phyloP scores from a whole-genome alignment of 2,329 filamentous ascomycete species.

The Calycina herbarum region DNA sequence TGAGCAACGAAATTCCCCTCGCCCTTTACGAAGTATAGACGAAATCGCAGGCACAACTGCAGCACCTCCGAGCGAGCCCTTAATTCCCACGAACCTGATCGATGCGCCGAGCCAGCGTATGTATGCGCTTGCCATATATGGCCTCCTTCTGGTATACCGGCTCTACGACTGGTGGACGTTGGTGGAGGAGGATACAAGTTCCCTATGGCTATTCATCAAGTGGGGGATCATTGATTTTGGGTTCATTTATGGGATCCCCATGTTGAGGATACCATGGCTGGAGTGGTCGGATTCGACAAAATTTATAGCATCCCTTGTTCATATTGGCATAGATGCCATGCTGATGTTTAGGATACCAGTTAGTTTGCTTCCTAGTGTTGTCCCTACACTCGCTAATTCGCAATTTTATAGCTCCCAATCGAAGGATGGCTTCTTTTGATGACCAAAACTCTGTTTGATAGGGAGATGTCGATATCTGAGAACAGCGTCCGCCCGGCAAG shows the following conservation, averaged over 20 bases:
- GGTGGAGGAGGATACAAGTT: conserved; percentile 79
- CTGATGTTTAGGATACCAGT: conserved; percentile 91
- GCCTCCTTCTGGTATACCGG: conserved; percentile 75
- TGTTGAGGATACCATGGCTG: conserved; percentile 92
- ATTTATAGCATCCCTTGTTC: conserved; percentile 69
- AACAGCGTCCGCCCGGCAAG: conserved; percentile 83
- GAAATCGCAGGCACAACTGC: conserved; percentile 15
- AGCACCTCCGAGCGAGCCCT: conserved; percentile 46
- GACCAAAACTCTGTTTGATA: conserved; percentile 83
- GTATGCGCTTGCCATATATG: conserved; percentile 80
- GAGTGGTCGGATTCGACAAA: conserved; percentile 72
- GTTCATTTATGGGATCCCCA: conserved; percentile 84
- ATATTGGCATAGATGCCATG: conserved; percentile 75
- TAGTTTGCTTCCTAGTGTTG: conserved; percentile 33
- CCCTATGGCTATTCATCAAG: conserved; percentile 90
- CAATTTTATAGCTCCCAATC: conserved; percentile 62
- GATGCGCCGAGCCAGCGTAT: conserved; percentile 90
- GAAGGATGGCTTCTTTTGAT: conserved; percentile 71
- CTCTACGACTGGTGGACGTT: conserved; percentile 82
- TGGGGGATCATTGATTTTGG: conserved; percentile 85
- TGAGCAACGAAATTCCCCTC: conserved; percentile 24
- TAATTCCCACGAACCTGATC: conserved; percentile 79
- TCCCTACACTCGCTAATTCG: conserved; percentile 18
- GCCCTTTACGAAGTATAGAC: conserved; percentile 32
- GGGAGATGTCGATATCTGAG: conserved; percentile 91